A percentile compares a stretch with the other conserved stretches of the same genome.
phyloP scores from a whole-genome alignment of 768 basidiomycete genomes.

The Basidioascus undulatus region DNA sequence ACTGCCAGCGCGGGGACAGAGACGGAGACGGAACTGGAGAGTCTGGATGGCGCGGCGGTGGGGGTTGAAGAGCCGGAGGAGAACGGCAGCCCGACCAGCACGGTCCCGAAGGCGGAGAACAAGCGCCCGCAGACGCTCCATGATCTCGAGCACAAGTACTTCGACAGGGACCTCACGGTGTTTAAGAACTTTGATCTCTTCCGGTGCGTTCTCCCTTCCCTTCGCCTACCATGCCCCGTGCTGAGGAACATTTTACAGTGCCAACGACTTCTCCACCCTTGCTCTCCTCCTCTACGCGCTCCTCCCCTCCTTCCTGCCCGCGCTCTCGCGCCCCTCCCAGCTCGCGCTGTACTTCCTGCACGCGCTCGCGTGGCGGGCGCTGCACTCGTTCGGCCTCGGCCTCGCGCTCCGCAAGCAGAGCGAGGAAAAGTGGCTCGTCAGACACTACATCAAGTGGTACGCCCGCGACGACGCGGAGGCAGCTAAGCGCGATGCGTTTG shows the following conservation, averaged over 20 bases:
- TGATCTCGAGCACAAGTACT: slow-evolving; percentile 72
- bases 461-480: slow-evolving; percentile 51
- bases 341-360: slow-evolving; percentile 57
- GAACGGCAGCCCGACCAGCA: not conserved
- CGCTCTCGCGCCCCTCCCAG: slow-evolving; percentile 26
- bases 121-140: slow-evolving; percentile 34
- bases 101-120: not conserved
- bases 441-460: slow-evolving; percentile 87
- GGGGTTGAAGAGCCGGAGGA: not conserved
- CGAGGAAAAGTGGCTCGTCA: slow-evolving; percentile 61
- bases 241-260: slow-evolving; percentile 24
- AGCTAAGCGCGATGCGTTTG: slow-evolving; percentile 62
- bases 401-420: slow-evolving; percentile 62
- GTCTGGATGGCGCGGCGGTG: slow-evolving; percentile 19
- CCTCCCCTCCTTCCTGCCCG: slow-evolving; percentile 33
- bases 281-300: slow-evolving; percentile 47
- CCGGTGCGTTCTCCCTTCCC: slow-evolving; percentile 28
- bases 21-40: slow-evolving; percentile 44
- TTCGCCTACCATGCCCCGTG: slow-evolving; percentile 6
- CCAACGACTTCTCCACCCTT: slow-evolving; percentile 59
- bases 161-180: slow-evolving; percentile 62
- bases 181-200: slow-evolving; percentile 62
- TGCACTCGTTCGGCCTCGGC: slow-evolving; percentile 76
- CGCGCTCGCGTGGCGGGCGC: slow-evolving; percentile 57
- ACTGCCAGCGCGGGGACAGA: slow-evolving; percentile 14